Conservation (phyloP, 495 filamentous ascomycete species). For the Hapsidospora chrysogenum region DNA sequence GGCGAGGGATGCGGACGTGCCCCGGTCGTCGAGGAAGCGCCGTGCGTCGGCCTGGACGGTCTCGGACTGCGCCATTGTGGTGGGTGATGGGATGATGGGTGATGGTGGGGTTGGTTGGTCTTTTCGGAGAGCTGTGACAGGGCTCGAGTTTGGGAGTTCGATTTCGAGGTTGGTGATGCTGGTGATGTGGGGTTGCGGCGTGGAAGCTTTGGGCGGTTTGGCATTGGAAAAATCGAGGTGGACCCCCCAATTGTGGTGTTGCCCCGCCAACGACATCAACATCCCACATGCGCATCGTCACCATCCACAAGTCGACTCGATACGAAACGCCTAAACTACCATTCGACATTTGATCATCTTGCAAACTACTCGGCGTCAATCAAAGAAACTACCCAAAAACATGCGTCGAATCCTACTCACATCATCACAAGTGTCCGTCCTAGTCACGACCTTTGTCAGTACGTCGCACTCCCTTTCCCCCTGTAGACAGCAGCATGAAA, state of each 20-base stretch:
- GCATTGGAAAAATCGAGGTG: slow-evolving; percentile 5
- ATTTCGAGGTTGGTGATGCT: slow-evolving; percentile 7
- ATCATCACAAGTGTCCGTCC: slow-evolving; percentile 33
- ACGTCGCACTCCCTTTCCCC: slow-evolving; percentile 9
- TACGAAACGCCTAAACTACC: no score
- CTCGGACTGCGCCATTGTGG: slow-evolving; percentile 7
- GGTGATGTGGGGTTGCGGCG: no score
- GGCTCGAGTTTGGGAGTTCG: no score
- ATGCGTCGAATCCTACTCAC: slow-evolving; percentile 28
- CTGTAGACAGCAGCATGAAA: not conserved
- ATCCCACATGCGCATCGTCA: not conserved
- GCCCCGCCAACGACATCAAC: slow-evolving; percentile 9
- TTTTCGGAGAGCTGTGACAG: not conserved
- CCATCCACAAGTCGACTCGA: no score
- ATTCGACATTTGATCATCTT: no score
- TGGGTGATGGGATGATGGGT: slow-evolving; percentile 1
- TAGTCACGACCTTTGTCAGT: slow-evolving; percentile 31
- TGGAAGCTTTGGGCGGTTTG: no score
- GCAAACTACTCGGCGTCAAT: no score
- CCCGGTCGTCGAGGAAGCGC: slow-evolving; percentile 63
- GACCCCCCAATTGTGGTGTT: no score
- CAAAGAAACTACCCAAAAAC: no score
- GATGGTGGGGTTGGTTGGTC: slow-evolving; percentile 4
- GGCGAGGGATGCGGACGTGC: slow-evolving; percentile 28
- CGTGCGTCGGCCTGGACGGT: slow-evolving; percentile 58